A percentile compares a stretch with the other conserved stretches of the same genome.
These are phyloP conservation scores for Penicillium turbatum DNA, from an alignment of 495 filamentous ascomycete species.

Conservation along the genomic window DNA sequence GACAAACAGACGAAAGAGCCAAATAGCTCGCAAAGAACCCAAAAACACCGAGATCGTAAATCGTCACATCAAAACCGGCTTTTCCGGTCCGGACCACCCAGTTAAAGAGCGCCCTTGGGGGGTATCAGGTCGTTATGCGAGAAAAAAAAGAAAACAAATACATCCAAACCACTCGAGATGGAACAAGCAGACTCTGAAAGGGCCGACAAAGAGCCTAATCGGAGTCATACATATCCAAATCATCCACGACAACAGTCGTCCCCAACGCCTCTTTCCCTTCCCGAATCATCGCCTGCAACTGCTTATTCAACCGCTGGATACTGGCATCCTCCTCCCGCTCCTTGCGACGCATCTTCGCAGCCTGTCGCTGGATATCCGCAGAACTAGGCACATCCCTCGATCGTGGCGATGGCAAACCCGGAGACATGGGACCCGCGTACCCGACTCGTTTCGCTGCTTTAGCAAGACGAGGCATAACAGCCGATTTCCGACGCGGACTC, in stretches of 20 bases:
- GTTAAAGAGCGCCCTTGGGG: constrained; percentile 18
- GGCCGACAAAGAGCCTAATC: constrained; percentile 25
- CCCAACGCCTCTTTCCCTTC: constrained; percentile 85
- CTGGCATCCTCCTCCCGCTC: constrained; percentile 77
- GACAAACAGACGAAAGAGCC: not conserved
- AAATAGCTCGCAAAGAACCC: constrained; percentile 1
- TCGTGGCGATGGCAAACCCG: constrained; percentile 34
- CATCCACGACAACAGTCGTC: constrained; percentile 70
- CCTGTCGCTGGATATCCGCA: constrained; percentile 62
- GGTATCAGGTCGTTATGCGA: constrained; percentile 27
- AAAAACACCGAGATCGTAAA: constrained; percentile 21
- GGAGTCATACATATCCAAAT: constrained; percentile 37
- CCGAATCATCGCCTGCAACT: constrained; percentile 77
- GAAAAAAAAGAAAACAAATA: constrained; percentile 1
- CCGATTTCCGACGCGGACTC: constrained; percentile 28
- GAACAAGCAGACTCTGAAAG: not conserved
- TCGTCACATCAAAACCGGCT: constrained; percentile 10
- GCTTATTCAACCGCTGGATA: constrained; percentile 70
- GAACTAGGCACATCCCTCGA: constrained; percentile 44
- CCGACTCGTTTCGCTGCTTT: constrained; percentile 33
- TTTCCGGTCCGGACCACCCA: constrained; percentile 5
- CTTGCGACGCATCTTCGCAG: constrained; percentile 59
- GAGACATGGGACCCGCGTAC: constrained; percentile 30
- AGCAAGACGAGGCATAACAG: constrained; percentile 21
- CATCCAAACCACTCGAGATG: not conserved